Evolutionary conservation across 441 rosid species (phyloP), one percentile per base, ranked within the genome.

Genomic region (Sinapis alba): DNA sequence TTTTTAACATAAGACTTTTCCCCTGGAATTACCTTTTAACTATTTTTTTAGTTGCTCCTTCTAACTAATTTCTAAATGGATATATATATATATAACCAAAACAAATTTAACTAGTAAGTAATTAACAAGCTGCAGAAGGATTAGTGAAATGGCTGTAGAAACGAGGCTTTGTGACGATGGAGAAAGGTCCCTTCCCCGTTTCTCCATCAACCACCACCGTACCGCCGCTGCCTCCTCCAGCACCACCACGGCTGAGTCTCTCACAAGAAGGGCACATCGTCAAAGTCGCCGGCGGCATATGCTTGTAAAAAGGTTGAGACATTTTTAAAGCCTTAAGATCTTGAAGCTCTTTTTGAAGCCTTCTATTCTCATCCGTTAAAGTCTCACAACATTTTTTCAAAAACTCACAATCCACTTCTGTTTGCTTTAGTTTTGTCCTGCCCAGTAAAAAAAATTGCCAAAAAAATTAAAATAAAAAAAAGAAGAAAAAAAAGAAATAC

Each of bases 61-160:
- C 23, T 51, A 78, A 72, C 65, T 50, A 63, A 72, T 76, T 68
- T 11, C 74, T 58, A 54, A 58, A 60, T 69, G 38, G 4, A 65
- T 57, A 54, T 20, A n/a, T 45, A 5, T 15, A 36, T 60, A 13
- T 11, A 71, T 23, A 51, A 62, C 11, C 45, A 64, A 59, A 23
- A 24, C 7, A 75, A 57, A 51, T 26, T 38, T 53, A 56, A 64
- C 23, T 69, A 72, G 56, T 76, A 71, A 64, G 47, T 69, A 80
- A 56, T 58, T 82, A 86, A 88, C 97, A 94, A 34, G 99, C 97
- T 2, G 99, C 97, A 15, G 97, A 89, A 62, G 96, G 91, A 79
- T 86, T 92, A 77, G 85, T 78, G 79, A 90, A 90, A 71, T 86
- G 95, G 72, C 82, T 89, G 61, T 73, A 90, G 79, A 90, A 86